Evolutionary conservation across 2,329 filamentous ascomycete genomes (phyloP).

Genomic region (Cladophialophora carrionii): DNA sequence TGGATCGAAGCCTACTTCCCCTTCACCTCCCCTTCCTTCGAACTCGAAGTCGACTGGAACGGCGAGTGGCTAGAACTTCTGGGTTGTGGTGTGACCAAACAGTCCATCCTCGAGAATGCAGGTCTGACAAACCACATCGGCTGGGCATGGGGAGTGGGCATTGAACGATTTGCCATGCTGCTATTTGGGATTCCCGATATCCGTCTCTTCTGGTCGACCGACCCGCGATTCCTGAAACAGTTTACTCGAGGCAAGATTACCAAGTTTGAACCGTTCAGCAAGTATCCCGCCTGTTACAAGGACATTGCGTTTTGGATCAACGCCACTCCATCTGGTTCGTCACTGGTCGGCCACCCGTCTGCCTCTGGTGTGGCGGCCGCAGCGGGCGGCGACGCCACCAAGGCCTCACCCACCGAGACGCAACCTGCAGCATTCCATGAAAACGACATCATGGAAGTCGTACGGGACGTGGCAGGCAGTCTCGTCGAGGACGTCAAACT

Average conservation of each 20-base stretch:
- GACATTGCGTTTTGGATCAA: constrained; percentile 93
- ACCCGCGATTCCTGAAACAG: constrained; percentile 82
- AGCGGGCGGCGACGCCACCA: constrained; percentile 44
- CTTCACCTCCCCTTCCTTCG: constrained; percentile 94
- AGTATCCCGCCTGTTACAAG: constrained; percentile 84
- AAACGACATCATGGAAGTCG: constrained; percentile 96
- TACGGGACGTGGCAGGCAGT: constrained; percentile 79
- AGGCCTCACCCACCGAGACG: constrained; percentile 45
- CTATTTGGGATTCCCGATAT: constrained; percentile 97
- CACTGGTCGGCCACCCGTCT: constrained; percentile 41
- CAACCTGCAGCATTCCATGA: constrained; percentile 69
- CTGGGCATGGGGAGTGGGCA: constrained; percentile 93
- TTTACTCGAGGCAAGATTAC: constrained; percentile 63
- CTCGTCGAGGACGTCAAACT: constrained; percentile 83
- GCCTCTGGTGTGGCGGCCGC: constrained; percentile 42
- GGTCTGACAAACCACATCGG: constrained; percentile 75
- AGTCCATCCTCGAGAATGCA: constrained; percentile 77
- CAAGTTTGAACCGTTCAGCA: constrained; percentile 85
- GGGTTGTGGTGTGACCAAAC: constrained; percentile 87
- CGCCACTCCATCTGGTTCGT: constrained; percentile 41
- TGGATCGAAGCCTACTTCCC: constrained; percentile 99
- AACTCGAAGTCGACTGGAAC: constrained; percentile 92
- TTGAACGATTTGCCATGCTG: constrained; percentile 96
- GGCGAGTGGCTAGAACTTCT: constrained; percentile 95
- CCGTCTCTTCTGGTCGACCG: constrained; percentile 89